phyloP scores from a whole-genome alignment of 2,329 filamentous ascomycete species.

The Byssoonygena ceratinophila region DNA sequence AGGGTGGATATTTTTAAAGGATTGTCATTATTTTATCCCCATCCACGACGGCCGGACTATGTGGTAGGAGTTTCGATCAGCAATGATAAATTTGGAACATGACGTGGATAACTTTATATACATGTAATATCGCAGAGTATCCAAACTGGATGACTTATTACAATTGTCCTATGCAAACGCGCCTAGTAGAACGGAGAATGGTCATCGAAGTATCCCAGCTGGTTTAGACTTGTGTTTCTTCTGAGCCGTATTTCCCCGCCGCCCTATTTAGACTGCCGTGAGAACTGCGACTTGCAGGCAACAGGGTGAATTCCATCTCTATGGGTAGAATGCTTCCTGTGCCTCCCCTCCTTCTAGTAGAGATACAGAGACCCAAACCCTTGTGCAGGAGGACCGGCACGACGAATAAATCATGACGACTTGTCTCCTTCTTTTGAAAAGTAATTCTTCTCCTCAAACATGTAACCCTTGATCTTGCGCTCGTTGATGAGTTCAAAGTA shows the following conservation, averaged over 20 bases:
- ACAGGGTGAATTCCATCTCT: neutral
- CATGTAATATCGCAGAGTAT: neutral
- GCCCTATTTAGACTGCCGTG: neutral
- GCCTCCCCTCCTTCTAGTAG: neutral
- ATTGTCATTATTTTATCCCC: neutral
- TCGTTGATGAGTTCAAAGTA: conserved; percentile 56
- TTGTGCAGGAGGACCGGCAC: neutral
- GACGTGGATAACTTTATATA: conserved; percentile 2
- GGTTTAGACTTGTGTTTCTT: neutral
- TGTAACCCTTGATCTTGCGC: conserved; percentile 52
- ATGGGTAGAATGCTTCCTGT: neutral
- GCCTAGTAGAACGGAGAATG: neutral
- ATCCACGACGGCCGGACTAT: no score
- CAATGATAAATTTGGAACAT: no score
- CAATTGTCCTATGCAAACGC: neutral
- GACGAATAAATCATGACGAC: conserved; percentile 2
- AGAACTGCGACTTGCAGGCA: neutral
- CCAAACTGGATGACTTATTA: neutral
- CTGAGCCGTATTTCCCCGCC: neutral
- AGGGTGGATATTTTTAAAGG: conserved; percentile 10
- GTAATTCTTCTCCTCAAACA: conserved; percentile 56
- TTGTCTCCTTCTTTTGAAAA: conserved; percentile 21
- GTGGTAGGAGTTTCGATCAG: no score
- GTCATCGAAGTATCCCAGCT: neutral
- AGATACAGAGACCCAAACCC: neutral